Conservation (phyloP, 495 filamentous ascomycete genomes). For the Hypoxylon perforatum region DNA sequence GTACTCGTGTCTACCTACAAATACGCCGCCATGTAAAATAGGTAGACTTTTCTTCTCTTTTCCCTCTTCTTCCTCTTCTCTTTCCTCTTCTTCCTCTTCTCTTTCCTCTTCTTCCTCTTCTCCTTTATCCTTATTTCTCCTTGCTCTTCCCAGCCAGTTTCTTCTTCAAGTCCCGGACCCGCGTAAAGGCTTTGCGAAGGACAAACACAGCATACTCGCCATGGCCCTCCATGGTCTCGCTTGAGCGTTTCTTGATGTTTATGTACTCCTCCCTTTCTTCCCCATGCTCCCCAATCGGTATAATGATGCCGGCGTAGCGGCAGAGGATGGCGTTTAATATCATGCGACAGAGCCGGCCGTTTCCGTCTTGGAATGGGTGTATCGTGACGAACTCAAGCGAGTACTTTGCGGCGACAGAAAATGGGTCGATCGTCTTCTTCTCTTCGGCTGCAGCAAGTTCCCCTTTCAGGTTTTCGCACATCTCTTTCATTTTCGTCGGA, state of each 20-base stretch:
- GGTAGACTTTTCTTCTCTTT: too few species aligned
- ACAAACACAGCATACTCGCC: slow-evolving; percentile 23
- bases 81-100: too few species aligned
- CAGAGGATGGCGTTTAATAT: slow-evolving; percentile 49
- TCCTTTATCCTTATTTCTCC: too few species aligned
- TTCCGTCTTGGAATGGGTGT: slow-evolving; percentile 54
- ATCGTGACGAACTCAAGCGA: slow-evolving; percentile 48
- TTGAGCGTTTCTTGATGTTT: slow-evolving; percentile 17
- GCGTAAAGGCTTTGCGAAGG: background rate
- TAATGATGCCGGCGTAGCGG: slow-evolving; percentile 43
- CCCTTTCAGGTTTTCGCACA: slow-evolving; percentile 34
- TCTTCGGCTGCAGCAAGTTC: slow-evolving; percentile 12
- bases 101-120: too few species aligned
- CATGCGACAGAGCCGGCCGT: slow-evolving; percentile 51
- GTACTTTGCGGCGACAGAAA: slow-evolving; percentile 47
- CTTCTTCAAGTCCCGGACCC: slow-evolving; percentile 8
- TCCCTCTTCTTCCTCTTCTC: too few species aligned
- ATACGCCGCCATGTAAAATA: too few species aligned
- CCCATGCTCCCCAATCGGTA: slow-evolving; percentile 43
- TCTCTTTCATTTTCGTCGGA: slow-evolving; percentile 37
- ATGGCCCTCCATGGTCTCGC: slow-evolving; percentile 8
- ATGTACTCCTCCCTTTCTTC: slow-evolving; percentile 37
- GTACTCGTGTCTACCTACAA: too few species aligned
- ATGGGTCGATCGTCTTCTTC: slow-evolving; percentile 43
- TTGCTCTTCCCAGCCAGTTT: slow-evolving; percentile 4